Evolutionary conservation across 164 flowering plant genomes (phyloP).

Genomic region (Berberis vulgaris): DNA sequence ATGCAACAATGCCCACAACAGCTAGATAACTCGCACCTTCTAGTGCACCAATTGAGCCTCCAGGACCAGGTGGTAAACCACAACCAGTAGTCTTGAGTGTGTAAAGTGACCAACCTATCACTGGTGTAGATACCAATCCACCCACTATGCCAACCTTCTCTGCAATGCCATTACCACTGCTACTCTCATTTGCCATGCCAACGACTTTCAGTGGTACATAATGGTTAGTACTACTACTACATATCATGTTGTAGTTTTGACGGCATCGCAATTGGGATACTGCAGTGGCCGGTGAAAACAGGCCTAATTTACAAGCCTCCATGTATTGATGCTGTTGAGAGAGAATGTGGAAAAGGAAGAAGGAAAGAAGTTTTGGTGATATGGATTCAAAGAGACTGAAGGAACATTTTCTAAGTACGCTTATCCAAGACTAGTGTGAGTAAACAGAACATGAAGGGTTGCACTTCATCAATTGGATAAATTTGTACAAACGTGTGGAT

Average conservation of each 20-base stretch:
- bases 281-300: no score
- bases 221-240: not conserved
- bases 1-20: slow-evolving; percentile 59
- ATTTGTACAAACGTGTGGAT: no score
- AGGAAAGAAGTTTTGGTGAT: no score
- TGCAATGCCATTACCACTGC: slow-evolving; percentile 17
- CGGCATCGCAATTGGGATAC: no score
- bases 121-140: slow-evolving; percentile 69
- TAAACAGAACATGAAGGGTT: no score
- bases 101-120: slow-evolving; percentile 92
- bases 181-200: slow-evolving; percentile 44
- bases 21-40: slow-evolving; percentile 88
- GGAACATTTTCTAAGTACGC: no score
- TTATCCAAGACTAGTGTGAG: no score
- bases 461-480: no score
- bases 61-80: slow-evolving; percentile 97
- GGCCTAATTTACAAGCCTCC: no score
- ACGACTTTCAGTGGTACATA: slow-evolving; percentile 15
- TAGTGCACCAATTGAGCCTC: slow-evolving; percentile 84
- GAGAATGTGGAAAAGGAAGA: no score
- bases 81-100: slow-evolving; percentile 94
- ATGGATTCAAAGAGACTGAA: no score
- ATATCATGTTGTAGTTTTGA: not conserved
- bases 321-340: no score
- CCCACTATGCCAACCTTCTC: slow-evolving; percentile 59